phyloP scores from a whole-genome alignment of 2,329 filamentous ascomycete genomes.

The Emydomyces testavorans region DNA sequence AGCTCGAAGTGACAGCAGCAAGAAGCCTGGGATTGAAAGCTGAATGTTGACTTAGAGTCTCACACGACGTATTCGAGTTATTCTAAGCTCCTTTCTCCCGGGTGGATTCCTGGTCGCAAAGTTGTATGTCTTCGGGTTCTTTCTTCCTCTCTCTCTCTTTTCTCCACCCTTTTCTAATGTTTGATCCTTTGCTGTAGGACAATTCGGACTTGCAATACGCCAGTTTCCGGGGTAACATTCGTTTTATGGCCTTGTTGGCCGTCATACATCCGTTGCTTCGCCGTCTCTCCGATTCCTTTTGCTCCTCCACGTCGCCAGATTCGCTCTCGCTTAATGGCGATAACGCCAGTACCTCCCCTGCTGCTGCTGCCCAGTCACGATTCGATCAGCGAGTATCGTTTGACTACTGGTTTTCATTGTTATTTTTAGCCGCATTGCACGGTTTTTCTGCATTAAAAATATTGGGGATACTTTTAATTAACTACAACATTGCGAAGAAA shows the following conservation, averaged over 20 bases:
- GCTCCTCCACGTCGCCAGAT: conserved; percentile 32
- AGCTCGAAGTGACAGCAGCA: conserved; percentile 23
- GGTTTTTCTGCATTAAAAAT: conserved; percentile 80
- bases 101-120: conserved; percentile 87
- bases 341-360: conserved; percentile 17
- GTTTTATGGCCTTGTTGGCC: conserved; percentile 63
- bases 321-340: conserved; percentile 16
- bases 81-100: conserved; percentile 56
- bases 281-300: conserved; percentile 52
- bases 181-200: conserved; percentile 46
- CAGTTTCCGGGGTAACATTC: conserved; percentile 74
- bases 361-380: conserved; percentile 41
- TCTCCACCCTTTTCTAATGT: not conserved
- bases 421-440: conserved; percentile 71
- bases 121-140: conserved; percentile 48
- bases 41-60: conserved; percentile 45
- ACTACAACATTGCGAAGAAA: conserved; percentile 65
- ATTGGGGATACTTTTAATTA: conserved; percentile 63
- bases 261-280: conserved; percentile 69
- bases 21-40: not conserved
- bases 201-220: conserved; percentile 80
- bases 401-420: conserved; percentile 66
- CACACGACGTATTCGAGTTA: conserved; percentile 73
- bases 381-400: conserved; percentile 64
- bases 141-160: not conserved